Evolutionary conservation across 495 filamentous ascomycete species (phyloP).

Genomic region (Amphirosellinia nigrospora): DNA sequence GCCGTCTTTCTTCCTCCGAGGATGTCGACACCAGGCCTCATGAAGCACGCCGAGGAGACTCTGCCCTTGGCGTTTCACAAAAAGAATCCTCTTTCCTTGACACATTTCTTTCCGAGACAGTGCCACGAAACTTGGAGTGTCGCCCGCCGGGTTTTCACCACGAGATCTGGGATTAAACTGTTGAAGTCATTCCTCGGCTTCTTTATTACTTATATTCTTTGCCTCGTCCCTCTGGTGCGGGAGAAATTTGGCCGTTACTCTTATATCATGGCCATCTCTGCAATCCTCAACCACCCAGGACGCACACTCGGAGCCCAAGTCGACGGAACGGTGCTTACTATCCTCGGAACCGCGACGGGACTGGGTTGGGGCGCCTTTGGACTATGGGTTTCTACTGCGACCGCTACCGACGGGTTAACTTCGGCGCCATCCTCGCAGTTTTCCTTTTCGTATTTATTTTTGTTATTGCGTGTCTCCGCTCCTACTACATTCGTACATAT

Average conservation of each 20-base stretch:
- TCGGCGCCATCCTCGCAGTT: conserved; percentile 58
- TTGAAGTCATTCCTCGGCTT: conserved; percentile 60
- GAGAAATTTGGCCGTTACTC: conserved; percentile 56
- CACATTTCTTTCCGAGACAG: conserved; percentile 54
- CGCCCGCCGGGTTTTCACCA: conserved; percentile 43
- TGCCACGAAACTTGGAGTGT: conserved; percentile 46
- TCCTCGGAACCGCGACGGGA: conserved; percentile 60
- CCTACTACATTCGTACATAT: conserved; percentile 60
- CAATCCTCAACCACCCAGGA: conserved; percentile 59
- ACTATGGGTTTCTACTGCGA: conserved; percentile 57
- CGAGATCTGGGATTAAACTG: conserved; percentile 55
- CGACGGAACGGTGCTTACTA: conserved; percentile 59
- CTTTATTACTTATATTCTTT: conserved; percentile 60
- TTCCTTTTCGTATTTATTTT: conserved; percentile 61
- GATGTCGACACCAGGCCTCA: conserved; percentile 44
- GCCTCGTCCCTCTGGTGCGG: conserved; percentile 53
- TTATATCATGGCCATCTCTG: conserved; percentile 60
- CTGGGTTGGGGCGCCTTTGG: conserved; percentile 61
- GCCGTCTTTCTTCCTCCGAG: conserved; percentile 56
- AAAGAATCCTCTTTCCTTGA: conserved; percentile 49
- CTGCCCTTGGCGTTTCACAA: conserved; percentile 47
- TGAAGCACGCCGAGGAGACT: conserved; percentile 45
- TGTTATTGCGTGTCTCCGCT: conserved; percentile 56
- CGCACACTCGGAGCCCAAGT: conserved; percentile 61
- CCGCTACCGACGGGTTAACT: conserved; percentile 47